Conservation (phyloP, 2,329 filamentous ascomycete species). For the Dothideomycetes sp. region DNA sequence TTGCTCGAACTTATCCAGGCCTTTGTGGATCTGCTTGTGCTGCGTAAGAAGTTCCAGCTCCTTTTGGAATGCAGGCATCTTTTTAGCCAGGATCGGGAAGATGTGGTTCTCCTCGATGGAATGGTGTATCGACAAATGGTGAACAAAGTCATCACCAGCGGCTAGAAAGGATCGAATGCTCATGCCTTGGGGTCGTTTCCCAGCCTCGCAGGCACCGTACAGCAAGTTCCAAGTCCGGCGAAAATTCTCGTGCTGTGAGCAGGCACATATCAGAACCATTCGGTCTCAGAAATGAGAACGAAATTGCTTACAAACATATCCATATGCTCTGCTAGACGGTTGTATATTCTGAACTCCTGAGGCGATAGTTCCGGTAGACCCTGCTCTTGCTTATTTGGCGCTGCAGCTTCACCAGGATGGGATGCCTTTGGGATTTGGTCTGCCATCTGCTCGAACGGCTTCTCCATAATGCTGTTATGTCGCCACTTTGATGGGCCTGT, state of each 20-base stretch:
- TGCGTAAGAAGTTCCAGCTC: constrained; percentile 60
- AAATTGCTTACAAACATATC: constrained; percentile 51
- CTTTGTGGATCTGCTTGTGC: constrained; percentile 68
- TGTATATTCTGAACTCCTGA: constrained; percentile 58
- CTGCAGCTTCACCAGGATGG: constrained; percentile 12
- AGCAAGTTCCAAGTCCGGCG: constrained; percentile 62
- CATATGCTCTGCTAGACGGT: constrained; percentile 66
- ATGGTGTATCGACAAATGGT: constrained; percentile 66
- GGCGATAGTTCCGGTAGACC: constrained; percentile 52
- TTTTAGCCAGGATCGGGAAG: constrained; percentile 64
- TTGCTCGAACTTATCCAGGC: constrained; percentile 22
- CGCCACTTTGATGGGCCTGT: neutral
- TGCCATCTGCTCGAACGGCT: constrained; percentile 16
- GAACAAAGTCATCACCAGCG: constrained; percentile 57
- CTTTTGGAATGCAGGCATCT: constrained; percentile 66
- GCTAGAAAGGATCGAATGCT: constrained; percentile 58
- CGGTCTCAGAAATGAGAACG: neutral
- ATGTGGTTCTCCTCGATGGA: constrained; percentile 71
- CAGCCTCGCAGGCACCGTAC: constrained; percentile 50
- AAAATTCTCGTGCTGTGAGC: constrained; percentile 69
- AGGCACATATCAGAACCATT: neutral
- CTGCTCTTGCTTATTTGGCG: constrained; percentile 18
- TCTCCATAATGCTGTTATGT: constrained; percentile 10
- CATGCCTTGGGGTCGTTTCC: constrained; percentile 51
- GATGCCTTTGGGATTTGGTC: constrained; percentile 14